phyloP scores from a whole-genome alignment of 352 stramenopile genomes.

The Phytophthora kernoviae region DNA sequence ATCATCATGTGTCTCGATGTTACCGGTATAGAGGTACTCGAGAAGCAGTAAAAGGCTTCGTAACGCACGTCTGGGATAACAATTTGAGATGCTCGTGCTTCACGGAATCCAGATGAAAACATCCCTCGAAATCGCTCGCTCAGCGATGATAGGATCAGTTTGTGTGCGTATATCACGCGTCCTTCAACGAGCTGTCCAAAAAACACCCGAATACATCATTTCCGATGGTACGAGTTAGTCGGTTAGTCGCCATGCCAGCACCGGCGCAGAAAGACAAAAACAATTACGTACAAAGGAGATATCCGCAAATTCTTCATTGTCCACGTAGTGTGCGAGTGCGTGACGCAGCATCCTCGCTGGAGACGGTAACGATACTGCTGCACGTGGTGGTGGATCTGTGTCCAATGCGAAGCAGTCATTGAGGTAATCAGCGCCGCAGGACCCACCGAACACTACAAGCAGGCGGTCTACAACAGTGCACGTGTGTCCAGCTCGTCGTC shows the following conservation, averaged over 20 bases:
- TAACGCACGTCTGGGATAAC: slow-evolving; percentile 91
- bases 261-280: slow-evolving; percentile 1
- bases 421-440: slow-evolving; percentile 91
- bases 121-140: slow-evolving; percentile 95
- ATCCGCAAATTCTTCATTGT: slow-evolving; percentile 94
- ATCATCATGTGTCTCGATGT: slow-evolving; percentile 41
- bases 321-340: slow-evolving; percentile 90
- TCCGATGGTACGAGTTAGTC: background rate
- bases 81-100: slow-evolving; percentile 85
- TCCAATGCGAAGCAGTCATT: slow-evolving; percentile 96
- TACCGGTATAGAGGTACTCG: slow-evolving; percentile 95
- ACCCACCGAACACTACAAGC: slow-evolving; percentile 95
- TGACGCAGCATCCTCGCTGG: slow-evolving; percentile 67
- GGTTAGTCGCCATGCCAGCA: slow-evolving; percentile 5
- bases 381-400: slow-evolving; percentile 90
- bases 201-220: too few species aligned
- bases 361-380: slow-evolving; percentile 81
- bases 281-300: slow-evolving; percentile 89
- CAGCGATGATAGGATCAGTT: slow-evolving; percentile 92
- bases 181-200: slow-evolving; percentile 88
- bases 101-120: slow-evolving; percentile 94
- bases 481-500: slow-evolving; percentile 92
- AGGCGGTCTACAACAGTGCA: slow-evolving; percentile 93
- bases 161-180: slow-evolving; percentile 92
- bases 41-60: slow-evolving; percentile 90